Evolutionary conservation across 1,139 yeast genomes (phyloP).

Genomic region (Pichia sp.): DNA sequence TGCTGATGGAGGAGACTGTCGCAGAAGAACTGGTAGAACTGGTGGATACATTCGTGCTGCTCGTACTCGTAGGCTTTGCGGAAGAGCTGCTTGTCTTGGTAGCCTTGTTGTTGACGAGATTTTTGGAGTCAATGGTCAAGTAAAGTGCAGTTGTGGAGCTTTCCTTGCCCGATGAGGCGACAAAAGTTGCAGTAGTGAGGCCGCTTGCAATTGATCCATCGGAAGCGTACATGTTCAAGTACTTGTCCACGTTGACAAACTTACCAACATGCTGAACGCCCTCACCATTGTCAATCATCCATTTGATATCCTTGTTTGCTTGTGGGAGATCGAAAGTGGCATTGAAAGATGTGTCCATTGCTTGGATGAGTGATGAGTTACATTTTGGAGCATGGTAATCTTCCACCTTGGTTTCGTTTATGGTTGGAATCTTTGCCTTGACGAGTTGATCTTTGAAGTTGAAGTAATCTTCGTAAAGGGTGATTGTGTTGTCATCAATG

Average conservation of each 20-base stretch:
- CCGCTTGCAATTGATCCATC: conserved; percentile 7
- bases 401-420: conserved; percentile 34
- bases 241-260: conserved; percentile 31
- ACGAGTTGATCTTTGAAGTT: conserved; percentile 45
- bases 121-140: conserved; percentile 20
- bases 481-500: conserved; percentile 29
- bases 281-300: conserved; percentile 45
- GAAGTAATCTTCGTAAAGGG: conserved; percentile 44
- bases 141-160: conserved; percentile 15
- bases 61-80: not conserved
- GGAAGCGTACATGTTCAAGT: conserved; percentile 12
- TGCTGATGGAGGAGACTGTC: conserved; percentile 23
- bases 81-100: conserved; percentile 1
- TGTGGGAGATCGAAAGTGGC: conserved; percentile 38
- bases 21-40: conserved; percentile 23
- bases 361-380: conserved; percentile 41
- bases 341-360: conserved; percentile 31
- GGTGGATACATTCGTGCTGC: too few species aligned
- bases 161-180: conserved; percentile 38
- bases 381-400: conserved; percentile 40
- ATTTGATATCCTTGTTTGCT: conserved; percentile 36
- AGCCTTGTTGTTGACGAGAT: conserved; percentile 34
- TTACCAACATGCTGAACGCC: conserved; percentile 43
- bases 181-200: conserved; percentile 34
- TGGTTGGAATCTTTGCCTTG: conserved; percentile 31